Base-by-base conservation (phyloP, 352 stramenopile genomes). In the Thalassiosira ordinaria region DNA sequence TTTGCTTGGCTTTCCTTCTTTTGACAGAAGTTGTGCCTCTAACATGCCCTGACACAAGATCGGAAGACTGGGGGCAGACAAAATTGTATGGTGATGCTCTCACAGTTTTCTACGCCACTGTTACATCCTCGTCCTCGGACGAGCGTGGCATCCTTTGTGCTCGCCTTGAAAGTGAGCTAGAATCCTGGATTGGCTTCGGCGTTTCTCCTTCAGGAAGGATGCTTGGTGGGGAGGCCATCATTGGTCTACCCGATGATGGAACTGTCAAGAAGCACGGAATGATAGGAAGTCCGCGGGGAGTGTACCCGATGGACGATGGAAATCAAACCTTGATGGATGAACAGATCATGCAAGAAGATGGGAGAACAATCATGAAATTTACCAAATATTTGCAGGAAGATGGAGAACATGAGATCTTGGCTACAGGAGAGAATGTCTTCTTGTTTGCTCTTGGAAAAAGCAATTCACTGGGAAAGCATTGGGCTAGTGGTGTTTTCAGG, bases 181-280 rank as follows among this genome's bases (percentile, higher is more conserved):
- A 67, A 39, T 35, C 33, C 18, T 82, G 57, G 56, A 1, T 82
- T 26, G 65, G 57, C 16, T 76, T 76, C 46, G 74, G 57, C 27
- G 67, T 72, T 29, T 66, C 60, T 27, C 26, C 74, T 16, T 13
- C n/a, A 13, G 74, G 74, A 22, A 22, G 1, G 16, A 82, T 82
- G 74, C 8, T 24, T 14, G 63, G 47, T 11, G 31, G 64, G 11
- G 27, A 73, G 16, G 57, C 56, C 0, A 20, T 76, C 1, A 76
- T 82, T 46, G 74, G 64, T 20, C 22, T 82, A 29, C 64, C 65
- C 11, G 14, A 59, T 47, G 74, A 41, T 18, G 27, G 53, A 5
- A 73, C 64, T 11, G 74, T 82, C 2, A 31, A 60, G 24, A 65
- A 73, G 27, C 76, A 77, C 31, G 35, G 49, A 3, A 46, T 82